Evolutionary conservation across 352 stramenopile genomes (phyloP).

Genomic region (Globisporangium spinosum): DNA sequence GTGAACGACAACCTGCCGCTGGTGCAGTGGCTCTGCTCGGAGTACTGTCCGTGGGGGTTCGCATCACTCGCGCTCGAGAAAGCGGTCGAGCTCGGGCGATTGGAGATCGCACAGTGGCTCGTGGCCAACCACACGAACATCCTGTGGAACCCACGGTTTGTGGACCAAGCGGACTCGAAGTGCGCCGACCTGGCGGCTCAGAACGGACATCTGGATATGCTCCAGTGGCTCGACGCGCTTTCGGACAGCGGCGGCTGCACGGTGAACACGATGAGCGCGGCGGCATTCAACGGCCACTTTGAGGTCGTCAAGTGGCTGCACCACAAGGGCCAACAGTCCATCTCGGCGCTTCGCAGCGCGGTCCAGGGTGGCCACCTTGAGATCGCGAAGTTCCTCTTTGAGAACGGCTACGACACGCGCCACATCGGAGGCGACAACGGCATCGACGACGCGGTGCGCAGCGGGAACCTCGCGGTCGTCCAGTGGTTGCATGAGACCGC

Average conservation of each 20-base stretch:
- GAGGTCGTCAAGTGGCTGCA: constrained; percentile 16
- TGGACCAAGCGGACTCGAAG: neutral
- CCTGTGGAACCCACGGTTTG: neutral
- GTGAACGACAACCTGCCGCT: neutral
- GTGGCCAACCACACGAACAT: neutral
- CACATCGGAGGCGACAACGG: constrained; percentile 8
- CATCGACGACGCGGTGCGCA: constrained; percentile 9
- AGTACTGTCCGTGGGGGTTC: constrained; percentile 14
- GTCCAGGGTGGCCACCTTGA: constrained; percentile 9
- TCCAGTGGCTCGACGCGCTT: constrained; percentile 9
- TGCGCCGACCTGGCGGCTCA: constrained; percentile 5
- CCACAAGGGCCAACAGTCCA: constrained; percentile 9
- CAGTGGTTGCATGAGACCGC: constrained; percentile 2
- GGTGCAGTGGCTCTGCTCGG: constrained; percentile 1
- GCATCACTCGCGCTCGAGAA: constrained; percentile 2
- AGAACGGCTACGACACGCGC: constrained; percentile 10
- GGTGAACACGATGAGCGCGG: neutral
- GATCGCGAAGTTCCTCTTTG: constrained; percentile 14
- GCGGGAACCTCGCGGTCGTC: constrained; percentile 11
- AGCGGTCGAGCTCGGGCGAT: neutral
- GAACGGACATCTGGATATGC: constrained; percentile 7
- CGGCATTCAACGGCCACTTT: constrained; percentile 7
- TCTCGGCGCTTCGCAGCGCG: constrained; percentile 9
- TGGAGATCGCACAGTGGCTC: neutral
- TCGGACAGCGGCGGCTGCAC: neutral